Evolutionary conservation across 345 rosid species (phyloP).

Genomic region (Syzygium aromaticum): DNA sequence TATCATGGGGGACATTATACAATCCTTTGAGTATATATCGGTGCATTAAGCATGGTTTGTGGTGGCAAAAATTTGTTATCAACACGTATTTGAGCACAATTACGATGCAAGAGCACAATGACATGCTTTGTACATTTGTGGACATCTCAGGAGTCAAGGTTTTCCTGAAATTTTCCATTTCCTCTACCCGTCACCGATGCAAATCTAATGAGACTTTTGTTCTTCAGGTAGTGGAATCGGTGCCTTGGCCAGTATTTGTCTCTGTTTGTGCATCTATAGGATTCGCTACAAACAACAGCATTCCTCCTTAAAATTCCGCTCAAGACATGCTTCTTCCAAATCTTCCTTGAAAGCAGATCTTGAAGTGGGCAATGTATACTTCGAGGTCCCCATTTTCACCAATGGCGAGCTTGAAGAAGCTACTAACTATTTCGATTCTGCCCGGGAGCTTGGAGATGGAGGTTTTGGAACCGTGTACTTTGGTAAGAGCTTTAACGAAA

Average conservation of each 20-base stretch:
- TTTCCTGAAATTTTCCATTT: not conserved
- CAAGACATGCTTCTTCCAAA: slow-evolving; percentile 7
- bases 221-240: slow-evolving; percentile 33
- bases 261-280: slow-evolving; percentile 3
- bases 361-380: slow-evolving; percentile 23
- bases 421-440: slow-evolving; percentile 37
- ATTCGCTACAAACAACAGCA: slow-evolving; percentile 9
- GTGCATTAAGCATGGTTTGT: not conserved
- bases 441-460: slow-evolving; percentile 54
- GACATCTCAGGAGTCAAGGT: too few relatives aligned
- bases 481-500: slow-evolving; percentile 26
- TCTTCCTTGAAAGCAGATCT: slow-evolving; percentile 23
- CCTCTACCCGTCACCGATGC: not conserved
- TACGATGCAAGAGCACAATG: not conserved
- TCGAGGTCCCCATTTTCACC: slow-evolving; percentile 46
- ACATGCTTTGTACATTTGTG: not conserved
- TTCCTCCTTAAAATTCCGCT: slow-evolving; percentile 9
- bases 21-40: not conserved
- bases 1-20: not conserved
- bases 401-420: slow-evolving; percentile 55
- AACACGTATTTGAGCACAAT: not conserved
- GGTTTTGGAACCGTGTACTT: slow-evolving; percentile 65
- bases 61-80: not conserved
- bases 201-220: not conserved
- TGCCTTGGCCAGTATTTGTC: slow-evolving; percentile 8